These are phyloP conservation scores for Phytopythium vexans DNA, from an alignment of 352 stramenopile species.

Conservation along the genomic window DNA sequence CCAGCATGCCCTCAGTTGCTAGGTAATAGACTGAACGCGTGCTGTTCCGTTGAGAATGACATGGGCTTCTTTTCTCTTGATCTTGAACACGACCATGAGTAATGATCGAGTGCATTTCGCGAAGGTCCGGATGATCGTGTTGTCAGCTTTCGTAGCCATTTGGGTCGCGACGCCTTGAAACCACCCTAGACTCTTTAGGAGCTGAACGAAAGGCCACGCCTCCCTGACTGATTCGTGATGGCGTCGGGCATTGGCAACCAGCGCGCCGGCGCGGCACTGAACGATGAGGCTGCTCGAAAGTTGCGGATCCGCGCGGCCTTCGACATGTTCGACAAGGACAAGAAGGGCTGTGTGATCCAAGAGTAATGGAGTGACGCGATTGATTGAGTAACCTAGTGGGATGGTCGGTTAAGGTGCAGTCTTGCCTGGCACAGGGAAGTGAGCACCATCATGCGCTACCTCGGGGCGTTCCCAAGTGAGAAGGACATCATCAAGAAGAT, in stretches of 20 bases:
- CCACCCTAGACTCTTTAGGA: too few species aligned
- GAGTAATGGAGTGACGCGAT: conserved; percentile 31
- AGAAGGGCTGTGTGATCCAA: conserved; percentile 87
- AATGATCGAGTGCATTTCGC: too few species aligned
- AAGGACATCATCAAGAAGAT: conserved; percentile 92
- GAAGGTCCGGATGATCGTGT: too few species aligned
- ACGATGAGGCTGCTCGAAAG: conserved; percentile 47
- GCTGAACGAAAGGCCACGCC: too few species aligned
- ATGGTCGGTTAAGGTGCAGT: neutral
- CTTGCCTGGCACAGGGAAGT: conserved; percentile 57
- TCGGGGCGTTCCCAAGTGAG: conserved; percentile 88
- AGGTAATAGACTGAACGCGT: too few species aligned
- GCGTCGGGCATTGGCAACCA: conserved; percentile 24
- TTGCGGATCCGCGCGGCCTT: conserved; percentile 80
- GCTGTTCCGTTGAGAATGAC: too few species aligned
- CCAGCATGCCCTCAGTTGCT: too few species aligned
- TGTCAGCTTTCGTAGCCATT: too few species aligned
- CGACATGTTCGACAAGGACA: conserved; percentile 92
- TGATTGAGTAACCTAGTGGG: neutral
- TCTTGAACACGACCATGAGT: too few species aligned
- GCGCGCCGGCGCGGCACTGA: conserved; percentile 8
- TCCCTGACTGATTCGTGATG: neutral
- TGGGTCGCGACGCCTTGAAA: too few species aligned
- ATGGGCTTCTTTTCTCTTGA: too few species aligned
- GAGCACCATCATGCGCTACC: conserved; percentile 89